Evolutionary conservation across 1,284 basidiomycete genomes (phyloP).

Genomic region (Moniliella sp.): DNA sequence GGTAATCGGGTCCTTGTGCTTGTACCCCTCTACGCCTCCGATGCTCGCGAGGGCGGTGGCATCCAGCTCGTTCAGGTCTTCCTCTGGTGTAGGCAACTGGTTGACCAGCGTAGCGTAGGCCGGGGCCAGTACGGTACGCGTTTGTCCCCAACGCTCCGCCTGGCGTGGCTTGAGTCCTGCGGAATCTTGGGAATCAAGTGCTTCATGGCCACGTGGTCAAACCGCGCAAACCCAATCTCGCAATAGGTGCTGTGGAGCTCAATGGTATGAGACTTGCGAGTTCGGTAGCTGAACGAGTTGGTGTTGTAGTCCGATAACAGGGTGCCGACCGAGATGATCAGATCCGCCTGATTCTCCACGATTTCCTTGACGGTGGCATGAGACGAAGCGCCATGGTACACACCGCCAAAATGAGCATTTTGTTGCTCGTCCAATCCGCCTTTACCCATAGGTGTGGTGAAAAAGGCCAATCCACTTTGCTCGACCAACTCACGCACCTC

Average conservation of each 20-base stretch:
- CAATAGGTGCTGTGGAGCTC: slow-evolving; percentile 51
- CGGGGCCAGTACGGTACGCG: no score
- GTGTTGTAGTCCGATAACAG: slow-evolving; percentile 77
- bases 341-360: slow-evolving; percentile 59
- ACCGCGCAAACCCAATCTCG: slow-evolving; percentile 35
- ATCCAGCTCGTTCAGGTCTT: no score
- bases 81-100: no score
- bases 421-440: slow-evolving; percentile 54
- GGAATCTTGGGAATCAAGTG: slow-evolving; percentile 14
- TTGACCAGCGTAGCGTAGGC: no score
- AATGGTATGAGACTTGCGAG: slow-evolving; percentile 25
- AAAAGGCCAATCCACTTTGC: slow-evolving; percentile 39
- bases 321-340: slow-evolving; percentile 60
- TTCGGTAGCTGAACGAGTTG: slow-evolving; percentile 6
- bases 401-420: slow-evolving; percentile 66
- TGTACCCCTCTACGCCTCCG: no score
- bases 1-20: no score
- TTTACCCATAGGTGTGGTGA: slow-evolving; percentile 70
- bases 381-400: slow-evolving; percentile 35
- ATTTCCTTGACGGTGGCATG: slow-evolving; percentile 48
- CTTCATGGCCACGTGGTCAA: slow-evolving; percentile 35
- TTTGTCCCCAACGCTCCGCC: no score
- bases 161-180: slow-evolving; percentile 4
- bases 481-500: slow-evolving; percentile 51
- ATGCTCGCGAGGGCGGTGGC: no score